A percentile compares a stretch with the other conserved stretches of the same genome.
These are phyloP conservation scores for Orbilia javanica DNA, from an alignment of 2,329 filamentous ascomycete genomes.

Conservation along the genomic window DNA sequence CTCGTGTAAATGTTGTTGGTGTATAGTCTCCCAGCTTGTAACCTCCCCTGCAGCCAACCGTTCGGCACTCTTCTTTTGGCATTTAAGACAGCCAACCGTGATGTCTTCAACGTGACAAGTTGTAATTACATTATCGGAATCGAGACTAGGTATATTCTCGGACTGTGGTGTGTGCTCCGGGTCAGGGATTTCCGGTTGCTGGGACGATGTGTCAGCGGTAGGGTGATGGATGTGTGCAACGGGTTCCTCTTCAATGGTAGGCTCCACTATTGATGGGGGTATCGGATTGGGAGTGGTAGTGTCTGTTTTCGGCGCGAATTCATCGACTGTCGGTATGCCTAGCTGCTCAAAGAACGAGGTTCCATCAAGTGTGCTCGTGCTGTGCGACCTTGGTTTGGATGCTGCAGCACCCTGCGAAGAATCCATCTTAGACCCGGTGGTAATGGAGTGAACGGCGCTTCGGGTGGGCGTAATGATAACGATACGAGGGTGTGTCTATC, in stretches of 20 bases:
- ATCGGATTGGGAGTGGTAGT: background rate
- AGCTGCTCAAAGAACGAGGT: slow-evolving; percentile 33
- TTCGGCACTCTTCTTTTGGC: slow-evolving; percentile 48
- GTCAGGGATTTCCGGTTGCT: background rate
- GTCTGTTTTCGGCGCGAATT: slow-evolving; percentile 3
- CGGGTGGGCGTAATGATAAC: background rate
- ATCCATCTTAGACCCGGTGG: slow-evolving; percentile 18
- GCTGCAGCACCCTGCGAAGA: slow-evolving; percentile 20
- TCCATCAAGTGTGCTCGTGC: slow-evolving; percentile 28
- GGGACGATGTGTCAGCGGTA: background rate
- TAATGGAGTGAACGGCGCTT: background rate
- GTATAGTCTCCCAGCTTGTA: slow-evolving; percentile 49
- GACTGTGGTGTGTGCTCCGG: background rate
- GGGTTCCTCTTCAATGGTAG: background rate
- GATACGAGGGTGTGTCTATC: background rate
- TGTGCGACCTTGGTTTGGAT: background rate
- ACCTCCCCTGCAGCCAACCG: slow-evolving; percentile 38
- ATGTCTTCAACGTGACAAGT: slow-evolving; percentile 53
- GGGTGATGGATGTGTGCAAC: background rate
- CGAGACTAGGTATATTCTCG: slow-evolving; percentile 22
- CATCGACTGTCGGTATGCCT: slow-evolving; percentile 24
- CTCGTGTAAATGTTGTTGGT: slow-evolving; percentile 45
- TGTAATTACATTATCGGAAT: slow-evolving; percentile 52
- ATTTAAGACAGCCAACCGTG: slow-evolving; percentile 50
- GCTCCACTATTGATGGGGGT: slow-evolving; percentile 1